Evolutionary conservation across 1,284 basidiomycete genomes (phyloP), one percentile per base, ranked within the genome.

Genomic region (Naganishia cerealis): DNA sequence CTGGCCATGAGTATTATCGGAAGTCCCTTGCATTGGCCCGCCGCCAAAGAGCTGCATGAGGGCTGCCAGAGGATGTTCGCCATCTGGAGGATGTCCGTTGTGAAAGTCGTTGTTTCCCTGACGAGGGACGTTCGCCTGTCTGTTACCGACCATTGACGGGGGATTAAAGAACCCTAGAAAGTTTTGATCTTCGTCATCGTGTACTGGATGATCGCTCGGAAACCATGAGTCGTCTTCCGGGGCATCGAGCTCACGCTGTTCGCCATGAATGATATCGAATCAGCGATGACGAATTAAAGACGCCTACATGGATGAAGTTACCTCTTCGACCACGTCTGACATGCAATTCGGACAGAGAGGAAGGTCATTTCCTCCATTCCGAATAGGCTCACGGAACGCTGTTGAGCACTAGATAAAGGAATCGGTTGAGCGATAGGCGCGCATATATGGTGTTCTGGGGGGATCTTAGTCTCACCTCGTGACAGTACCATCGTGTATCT

Each of bases 291-390:
- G 46, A 1, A 50, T 15, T 2, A 7, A 15, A 50, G 10, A 29
- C 16, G 54, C 0, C 2, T 26, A 42, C 5, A 12, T 26, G 6
- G 26, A 43, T 57, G 18, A 26, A 13, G 50, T 61, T 40, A 66
- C 69, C 43, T 66, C 62, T 33, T 65, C 69, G 13, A 70, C 67
- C 36, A 67, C 58, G 16, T 70, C 69, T 7, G 61, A 61, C 40
- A 53, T 59, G 56, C 69, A 70, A 26, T 59, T 57, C 0, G 69
- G 65, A 40, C 69, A 70, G 2, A 70, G 46, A 9, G 69, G 69
- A 3, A 65, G 42, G 12, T 70, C 69, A 24, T 57, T 56, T 43
- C 58, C 58, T 15, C 39, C 53, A 15, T 50, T 65, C n/a, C 39
- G 58, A 48, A 69, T 53, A 21, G 67, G 67, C 12, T 65, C 48